phyloP scores from a whole-genome alignment of 805 yeast species.

The Ogataea nakhonphanomensis region DNA sequence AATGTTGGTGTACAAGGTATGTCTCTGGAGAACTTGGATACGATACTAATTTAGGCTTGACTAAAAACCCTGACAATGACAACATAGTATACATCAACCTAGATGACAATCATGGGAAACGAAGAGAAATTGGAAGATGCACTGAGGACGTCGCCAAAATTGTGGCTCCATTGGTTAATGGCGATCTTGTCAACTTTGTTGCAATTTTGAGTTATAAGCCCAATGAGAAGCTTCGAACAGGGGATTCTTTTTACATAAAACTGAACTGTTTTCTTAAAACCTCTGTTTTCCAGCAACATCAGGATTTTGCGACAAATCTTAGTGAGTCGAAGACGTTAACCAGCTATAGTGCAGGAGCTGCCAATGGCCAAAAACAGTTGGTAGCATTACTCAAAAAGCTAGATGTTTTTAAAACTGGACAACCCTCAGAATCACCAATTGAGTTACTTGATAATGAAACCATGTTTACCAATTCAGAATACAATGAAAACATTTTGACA shows the following conservation, averaged over 20 bases:
- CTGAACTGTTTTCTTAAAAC: slow-evolving; percentile 55
- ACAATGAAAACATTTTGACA: slow-evolving; percentile 35
- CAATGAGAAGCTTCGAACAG: slow-evolving; percentile 55
- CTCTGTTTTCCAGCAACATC: slow-evolving; percentile 4
- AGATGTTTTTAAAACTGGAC: neutral
- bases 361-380: neutral
- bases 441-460: neutral
- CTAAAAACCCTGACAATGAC: slow-evolving; percentile 19
- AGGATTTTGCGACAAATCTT: too few relatives aligned
- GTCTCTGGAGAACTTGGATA: slow-evolving; percentile 44
- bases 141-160: slow-evolving; percentile 67
- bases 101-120: slow-evolving; percentile 13
- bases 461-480: slow-evolving; percentile 8
- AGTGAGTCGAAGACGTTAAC: too few relatives aligned
- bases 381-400: too few relatives aligned
- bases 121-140: slow-evolving; percentile 69
- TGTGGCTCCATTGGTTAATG: slow-evolving; percentile 61
- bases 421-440: neutral
- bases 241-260: slow-evolving; percentile 71
- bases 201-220: slow-evolving; percentile 57
- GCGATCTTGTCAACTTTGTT: slow-evolving; percentile 50
- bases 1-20: slow-evolving; percentile 73
- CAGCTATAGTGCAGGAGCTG: slow-evolving; percentile 11
- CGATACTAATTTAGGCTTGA: slow-evolving; percentile 33
- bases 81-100: slow-evolving; percentile 27